Conservation (phyloP, 768 basidiomycete species). For the Boletus huronensis region DNA sequence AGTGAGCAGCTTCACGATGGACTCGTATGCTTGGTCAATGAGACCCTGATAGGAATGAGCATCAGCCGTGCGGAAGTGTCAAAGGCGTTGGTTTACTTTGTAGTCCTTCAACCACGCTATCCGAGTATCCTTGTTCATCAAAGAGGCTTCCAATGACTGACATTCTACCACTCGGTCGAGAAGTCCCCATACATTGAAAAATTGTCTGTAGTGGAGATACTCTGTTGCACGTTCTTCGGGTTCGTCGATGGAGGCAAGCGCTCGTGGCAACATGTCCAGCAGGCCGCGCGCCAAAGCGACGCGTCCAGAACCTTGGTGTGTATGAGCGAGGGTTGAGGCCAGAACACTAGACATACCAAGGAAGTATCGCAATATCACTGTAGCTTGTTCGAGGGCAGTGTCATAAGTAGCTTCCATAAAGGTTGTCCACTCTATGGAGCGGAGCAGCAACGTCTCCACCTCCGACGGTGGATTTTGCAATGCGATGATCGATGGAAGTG, state of each 20-base stretch:
- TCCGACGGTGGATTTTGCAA: conserved; percentile 55
- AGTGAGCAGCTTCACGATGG: conserved; percentile 66
- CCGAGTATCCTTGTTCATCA: conserved; percentile 57
- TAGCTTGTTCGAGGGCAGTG: conserved; percentile 81
- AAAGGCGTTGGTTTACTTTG: conserved; percentile 36
- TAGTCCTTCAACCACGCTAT: conserved; percentile 64
- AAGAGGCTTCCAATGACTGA: conserved; percentile 52
- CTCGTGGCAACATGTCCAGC: conserved; percentile 57
- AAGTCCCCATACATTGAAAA: conserved; percentile 72
- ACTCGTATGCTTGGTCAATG: conserved; percentile 61
- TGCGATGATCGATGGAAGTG: conserved; percentile 58
- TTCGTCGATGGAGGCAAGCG: conserved; percentile 57
- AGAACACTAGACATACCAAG: conserved; percentile 54
- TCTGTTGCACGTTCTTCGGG: conserved; percentile 72
- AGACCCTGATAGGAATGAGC: conserved; percentile 39
- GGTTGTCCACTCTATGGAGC: conserved; percentile 93
- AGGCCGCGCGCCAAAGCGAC: conserved; percentile 62
- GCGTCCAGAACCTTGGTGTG: conserved; percentile 60
- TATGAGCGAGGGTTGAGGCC: neutral
- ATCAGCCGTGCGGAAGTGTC: neutral
- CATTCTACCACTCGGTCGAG: conserved; percentile 60
- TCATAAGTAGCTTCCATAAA: conserved; percentile 69
- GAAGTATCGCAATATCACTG: conserved; percentile 86
- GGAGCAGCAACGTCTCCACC: conserved; percentile 62
- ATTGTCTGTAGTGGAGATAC: conserved; percentile 75